Evolutionary conservation across 257 asterid genomes (phyloP), one percentile per base, ranked within the genome.

Genomic region (Ballota nigra): DNA sequence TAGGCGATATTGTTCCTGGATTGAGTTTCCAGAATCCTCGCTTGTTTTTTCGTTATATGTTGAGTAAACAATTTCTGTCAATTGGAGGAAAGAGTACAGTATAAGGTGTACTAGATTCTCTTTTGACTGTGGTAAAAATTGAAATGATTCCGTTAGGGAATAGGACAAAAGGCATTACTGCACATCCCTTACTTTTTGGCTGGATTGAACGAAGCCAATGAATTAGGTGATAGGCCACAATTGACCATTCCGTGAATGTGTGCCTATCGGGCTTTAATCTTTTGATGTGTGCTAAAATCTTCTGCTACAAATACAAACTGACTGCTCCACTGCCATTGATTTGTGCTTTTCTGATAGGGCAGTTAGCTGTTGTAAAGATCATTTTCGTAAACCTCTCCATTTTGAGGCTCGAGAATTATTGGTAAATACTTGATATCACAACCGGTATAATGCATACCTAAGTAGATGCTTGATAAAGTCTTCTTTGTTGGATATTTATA

Each of bases 161-260:
- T 66, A 62, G 41, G 78, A 75, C 78, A 65, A 70, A 65, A 28
- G 18, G 16, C 22, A 57, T 51, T 65, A 71, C 22, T 28, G 51
- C 68, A 40, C 31, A 20, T 6, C 20, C 22, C 38, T 76, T 72
- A 0, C 6, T 10, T 69, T 78, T 69, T 73, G 59, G 82, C 58
- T 64, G 72, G 77, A 74, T 47, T 59, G 69, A 57, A 59, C 13
- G 47, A 75, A 40, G 75, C 76, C 73, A 45, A 77, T 16, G 66
- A 47, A 45, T 20, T 64, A 41, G 78, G 56, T 63, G 67, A 61
- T 76, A 16, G 63, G 75, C 62, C 59, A 72, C 18, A 74, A 28
- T 56, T 49, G 66, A 75, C 59, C 66, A 36, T 51, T 79, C 66
- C 29, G 61, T 82, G 80, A 66, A 76, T 68, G 62, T 29, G 53